phyloP scores from a whole-genome alignment of 371 early-diverging fungal species.

The Basidiobolus heterosporus region DNA sequence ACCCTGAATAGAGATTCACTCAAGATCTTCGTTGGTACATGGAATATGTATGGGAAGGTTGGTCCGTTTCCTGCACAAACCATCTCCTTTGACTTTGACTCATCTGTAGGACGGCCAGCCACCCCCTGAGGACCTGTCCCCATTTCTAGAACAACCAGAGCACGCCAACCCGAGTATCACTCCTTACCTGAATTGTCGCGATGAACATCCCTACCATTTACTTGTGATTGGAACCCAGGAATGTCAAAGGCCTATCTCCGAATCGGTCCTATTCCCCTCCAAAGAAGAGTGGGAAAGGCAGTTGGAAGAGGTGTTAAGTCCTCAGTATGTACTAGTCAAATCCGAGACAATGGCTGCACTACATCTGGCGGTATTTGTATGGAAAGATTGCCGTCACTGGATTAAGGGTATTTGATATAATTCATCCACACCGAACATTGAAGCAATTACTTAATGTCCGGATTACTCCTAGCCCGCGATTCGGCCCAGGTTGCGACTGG shows the following conservation, averaged over 20 bases:
- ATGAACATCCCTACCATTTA: constrained; percentile 33
- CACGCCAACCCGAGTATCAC: neutral
- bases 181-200: neutral
- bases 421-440: neutral
- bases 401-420: constrained; percentile 19
- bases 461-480: neutral
- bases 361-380: constrained; percentile 52
- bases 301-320: constrained; percentile 23
- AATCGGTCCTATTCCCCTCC: constrained; percentile 37
- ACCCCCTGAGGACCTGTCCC: constrained; percentile 10
- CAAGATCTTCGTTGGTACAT: constrained; percentile 49
- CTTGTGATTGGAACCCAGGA: constrained; percentile 60
- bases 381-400: constrained; percentile 25
- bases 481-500: constrained; percentile 25
- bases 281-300: constrained; percentile 40
- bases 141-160: constrained; percentile 9
- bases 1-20: constrained; percentile 12
- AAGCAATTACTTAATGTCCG: too few species aligned
- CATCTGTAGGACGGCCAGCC: too few species aligned
- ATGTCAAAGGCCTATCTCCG: constrained; percentile 43
- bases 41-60: constrained; percentile 61
- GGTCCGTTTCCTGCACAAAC: neutral
- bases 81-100: neutral
- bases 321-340: constrained; percentile 28
- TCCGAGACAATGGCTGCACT: constrained; percentile 47